These are phyloP conservation scores for Tricladium varicosporioides DNA, from an alignment of 2,329 filamentous ascomycete genomes.

Conservation along the genomic window DNA sequence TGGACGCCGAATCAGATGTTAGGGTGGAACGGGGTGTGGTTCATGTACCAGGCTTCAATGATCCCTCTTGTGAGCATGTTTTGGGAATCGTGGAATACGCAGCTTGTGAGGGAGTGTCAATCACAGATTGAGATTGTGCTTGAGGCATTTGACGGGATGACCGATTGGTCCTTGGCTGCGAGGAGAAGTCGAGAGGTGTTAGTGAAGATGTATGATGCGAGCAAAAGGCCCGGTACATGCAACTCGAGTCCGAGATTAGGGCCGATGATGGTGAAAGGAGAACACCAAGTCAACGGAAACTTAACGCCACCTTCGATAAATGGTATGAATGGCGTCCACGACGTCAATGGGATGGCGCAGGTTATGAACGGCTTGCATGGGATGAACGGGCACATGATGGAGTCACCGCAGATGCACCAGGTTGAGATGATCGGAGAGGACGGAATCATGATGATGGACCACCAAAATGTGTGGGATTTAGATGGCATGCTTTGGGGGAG, in stretches of 20 bases:
- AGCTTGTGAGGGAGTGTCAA: slow-evolving; percentile 44
- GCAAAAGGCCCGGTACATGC: slow-evolving; percentile 28
- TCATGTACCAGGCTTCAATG: slow-evolving; percentile 78
- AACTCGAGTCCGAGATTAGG: slow-evolving; percentile 33
- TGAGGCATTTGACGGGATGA: slow-evolving; percentile 60
- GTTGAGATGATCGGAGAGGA: slow-evolving; percentile 48
- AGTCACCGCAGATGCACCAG: slow-evolving; percentile 37
- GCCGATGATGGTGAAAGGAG: slow-evolving; percentile 35
- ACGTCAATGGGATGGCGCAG: slow-evolving; percentile 31
- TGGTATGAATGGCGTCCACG: slow-evolving; percentile 31
- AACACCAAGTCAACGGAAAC: slow-evolving; percentile 10
- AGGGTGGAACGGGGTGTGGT: slow-evolving; percentile 80
- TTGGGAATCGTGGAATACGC: slow-evolving; percentile 50
- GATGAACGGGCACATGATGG: slow-evolving; percentile 23
- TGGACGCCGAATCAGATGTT: slow-evolving; percentile 73
- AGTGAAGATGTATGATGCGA: slow-evolving; percentile 60
- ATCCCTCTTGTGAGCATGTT: slow-evolving; percentile 74
- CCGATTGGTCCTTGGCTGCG: slow-evolving; percentile 63
- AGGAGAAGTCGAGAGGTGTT: slow-evolving; percentile 62
- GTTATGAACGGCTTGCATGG: slow-evolving; percentile 19
- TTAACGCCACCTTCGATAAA: slow-evolving; percentile 14
- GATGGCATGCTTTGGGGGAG: slow-evolving; percentile 55
- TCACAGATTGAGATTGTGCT: slow-evolving; percentile 58
- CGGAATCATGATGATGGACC: slow-evolving; percentile 53
- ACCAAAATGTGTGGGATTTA: slow-evolving; percentile 54